Conservation (phyloP, 2,329 filamentous ascomycete genomes). For the Pseudopyricularia javanii region DNA sequence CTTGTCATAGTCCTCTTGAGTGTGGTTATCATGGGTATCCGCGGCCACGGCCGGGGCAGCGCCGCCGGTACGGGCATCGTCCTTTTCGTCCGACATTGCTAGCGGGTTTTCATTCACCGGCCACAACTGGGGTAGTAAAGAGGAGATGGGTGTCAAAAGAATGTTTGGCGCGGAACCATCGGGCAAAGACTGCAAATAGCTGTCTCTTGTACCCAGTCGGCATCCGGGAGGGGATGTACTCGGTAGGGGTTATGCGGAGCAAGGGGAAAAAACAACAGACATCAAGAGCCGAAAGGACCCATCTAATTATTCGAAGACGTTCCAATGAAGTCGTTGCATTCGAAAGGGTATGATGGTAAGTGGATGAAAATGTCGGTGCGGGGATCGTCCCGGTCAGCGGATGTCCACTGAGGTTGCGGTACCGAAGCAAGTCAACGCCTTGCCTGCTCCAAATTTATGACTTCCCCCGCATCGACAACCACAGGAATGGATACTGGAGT, state of each 20-base stretch:
- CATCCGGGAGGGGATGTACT: not conserved
- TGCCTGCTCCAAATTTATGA: too few species aligned
- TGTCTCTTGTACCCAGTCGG: not conserved
- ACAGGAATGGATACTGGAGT: too few species aligned
- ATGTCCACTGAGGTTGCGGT: too few species aligned
- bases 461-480: too few species aligned
- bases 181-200: not conserved
- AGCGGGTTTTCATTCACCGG: not conserved
- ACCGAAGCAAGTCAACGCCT: too few species aligned
- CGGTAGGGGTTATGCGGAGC: not conserved
- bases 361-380: not conserved
- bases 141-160: not conserved
- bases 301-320: not conserved
- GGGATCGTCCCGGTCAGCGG: not conserved
- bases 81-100: not conserved
- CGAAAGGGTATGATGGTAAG: not conserved
- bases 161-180: not conserved
- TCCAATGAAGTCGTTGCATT: not conserved
- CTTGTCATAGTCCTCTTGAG: constrained; percentile 9
- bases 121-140: not conserved
- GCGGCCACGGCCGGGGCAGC: constrained; percentile 2
- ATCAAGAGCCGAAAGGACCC: not conserved
- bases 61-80: not conserved
- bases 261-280: not conserved
- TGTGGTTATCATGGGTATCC: constrained; percentile 6